Conservation (phyloP, 1,284 basidiomycete genomes). For the Pseudozyma flocculosa region DNA sequence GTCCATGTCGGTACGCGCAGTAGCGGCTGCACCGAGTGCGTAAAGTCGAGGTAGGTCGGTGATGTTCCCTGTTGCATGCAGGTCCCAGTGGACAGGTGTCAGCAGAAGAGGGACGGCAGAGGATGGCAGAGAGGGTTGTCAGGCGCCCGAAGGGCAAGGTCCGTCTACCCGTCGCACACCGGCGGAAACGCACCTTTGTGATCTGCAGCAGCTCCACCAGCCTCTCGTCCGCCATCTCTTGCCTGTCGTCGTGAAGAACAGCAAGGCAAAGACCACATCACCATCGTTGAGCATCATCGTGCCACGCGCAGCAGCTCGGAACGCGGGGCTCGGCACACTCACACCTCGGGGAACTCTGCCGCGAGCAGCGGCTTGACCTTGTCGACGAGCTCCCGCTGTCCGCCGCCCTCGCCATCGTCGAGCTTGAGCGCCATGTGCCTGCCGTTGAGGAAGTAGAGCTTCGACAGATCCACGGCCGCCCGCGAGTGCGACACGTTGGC, state of each 20-base stretch:
- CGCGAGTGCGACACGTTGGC: conserved; percentile 44
- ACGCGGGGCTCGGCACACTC: no score
- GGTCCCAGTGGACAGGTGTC: not conserved
- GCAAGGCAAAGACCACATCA: no score
- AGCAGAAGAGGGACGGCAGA: no score
- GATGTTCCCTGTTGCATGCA: not conserved
- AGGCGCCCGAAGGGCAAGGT: no score
- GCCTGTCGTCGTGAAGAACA: not conserved
- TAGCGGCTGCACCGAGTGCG: not conserved
- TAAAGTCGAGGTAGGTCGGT: not conserved
- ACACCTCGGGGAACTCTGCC: not conserved
- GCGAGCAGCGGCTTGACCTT: conserved; percentile 1
- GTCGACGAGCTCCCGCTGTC: conserved; percentile 9
- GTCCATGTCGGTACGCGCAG: not conserved
- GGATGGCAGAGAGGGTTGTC: no score
- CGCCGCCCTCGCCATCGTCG: conserved; percentile 7
- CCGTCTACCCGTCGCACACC: no score
- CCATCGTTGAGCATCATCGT: no score
- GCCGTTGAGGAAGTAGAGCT: conserved; percentile 50
- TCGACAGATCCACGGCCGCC: conserved; percentile 42
- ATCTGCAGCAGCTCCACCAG: not conserved
- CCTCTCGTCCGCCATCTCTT: not conserved
- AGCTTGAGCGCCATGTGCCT: conserved; percentile 41
- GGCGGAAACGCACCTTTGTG: not conserved
- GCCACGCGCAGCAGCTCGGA: no score